Conservation (phyloP, 2,329 filamentous ascomycete species). For the Fusarium nisikadoi region DNA sequence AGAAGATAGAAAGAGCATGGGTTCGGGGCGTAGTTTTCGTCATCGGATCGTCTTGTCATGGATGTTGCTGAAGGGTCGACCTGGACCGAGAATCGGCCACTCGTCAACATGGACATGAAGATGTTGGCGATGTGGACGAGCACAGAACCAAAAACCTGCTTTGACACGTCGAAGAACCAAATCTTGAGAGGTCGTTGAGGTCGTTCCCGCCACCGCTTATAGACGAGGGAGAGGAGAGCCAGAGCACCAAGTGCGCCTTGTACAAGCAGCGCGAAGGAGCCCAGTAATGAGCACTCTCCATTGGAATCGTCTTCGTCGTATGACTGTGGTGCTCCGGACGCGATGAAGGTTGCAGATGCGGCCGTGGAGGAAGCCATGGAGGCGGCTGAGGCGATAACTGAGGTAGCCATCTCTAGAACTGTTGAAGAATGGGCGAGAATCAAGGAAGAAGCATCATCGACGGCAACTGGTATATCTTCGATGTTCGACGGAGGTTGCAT, state of each 20-base stretch:
- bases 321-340: slow-evolving; percentile 28
- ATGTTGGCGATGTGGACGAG: slow-evolving; percentile 93
- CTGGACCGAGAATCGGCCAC: slow-evolving; percentile 80
- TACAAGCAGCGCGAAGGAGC: slow-evolving; percentile 89
- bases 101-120: slow-evolving; percentile 95
- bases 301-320: slow-evolving; percentile 61
- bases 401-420: slow-evolving; percentile 44
- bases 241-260: slow-evolving; percentile 87
- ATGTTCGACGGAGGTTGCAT: slow-evolving; percentile 41
- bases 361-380: slow-evolving; percentile 44
- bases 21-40: slow-evolving; percentile 75
- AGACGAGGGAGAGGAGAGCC: slow-evolving; percentile 87
- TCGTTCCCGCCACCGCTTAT: slow-evolving; percentile 90
- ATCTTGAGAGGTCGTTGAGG: slow-evolving; percentile 94
- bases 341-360: slow-evolving; percentile 27
- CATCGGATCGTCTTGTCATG: slow-evolving; percentile 56
- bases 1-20: slow-evolving; percentile 97
- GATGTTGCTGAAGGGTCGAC: slow-evolving; percentile 57
- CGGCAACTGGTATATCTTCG: slow-evolving; percentile 27
- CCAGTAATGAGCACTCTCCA: slow-evolving; percentile 87
- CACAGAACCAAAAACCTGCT: slow-evolving; percentile 94
- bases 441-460: slow-evolving; percentile 41
- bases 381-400: slow-evolving; percentile 45
- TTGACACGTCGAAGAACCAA: slow-evolving; percentile 97
- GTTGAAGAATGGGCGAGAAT: slow-evolving; percentile 31